Base-by-base conservation (phyloP, 2,329 filamentous ascomycete genomes). In the Xylaria sp. region DNA sequence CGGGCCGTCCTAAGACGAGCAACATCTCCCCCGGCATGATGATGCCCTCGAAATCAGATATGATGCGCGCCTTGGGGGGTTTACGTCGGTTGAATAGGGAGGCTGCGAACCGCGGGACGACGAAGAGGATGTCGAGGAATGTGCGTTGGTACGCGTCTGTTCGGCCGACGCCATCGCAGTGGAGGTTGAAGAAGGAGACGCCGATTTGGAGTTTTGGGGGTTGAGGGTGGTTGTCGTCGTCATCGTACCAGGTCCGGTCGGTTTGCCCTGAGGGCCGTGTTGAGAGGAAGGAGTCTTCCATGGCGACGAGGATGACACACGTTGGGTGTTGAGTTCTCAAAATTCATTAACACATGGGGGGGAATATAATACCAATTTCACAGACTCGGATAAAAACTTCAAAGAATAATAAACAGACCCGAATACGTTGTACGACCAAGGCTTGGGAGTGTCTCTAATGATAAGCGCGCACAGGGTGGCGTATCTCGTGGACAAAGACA, bases 1-100 rank as follows among this genome's bases (percentile, higher is more conserved):
- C 79, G 0, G 79, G 79, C n/a, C 75, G 71, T 2, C 79, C 79
- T 0, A 81, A 72, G 0, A 81, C 78, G 0, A 81, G 69, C 1
- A 79, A 66, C 72, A 81, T 78, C 59, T 81, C 78, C 9, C 78
- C 80, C 7, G 44, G 44, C 16, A 47, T 7, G 16, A 47, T 47
- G 11, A 47, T n/a, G 44, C 44, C 44, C 4, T 47, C 44, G 16
- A 47, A 47, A 7, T 47, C 44, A 11, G 13, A 18, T 7, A 47
- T n/a, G 44, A 47, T 47, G 3, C 37, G 37, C 9, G 37, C 37
- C 37, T 42, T 9, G 8, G 8, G 37, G 5, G 9, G 37, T 42
- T 13, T 42, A 13, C 11, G 8, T 13, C 7, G 8, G 37, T 8
- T 42, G 37, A 42, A 13, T 9, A 42, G 2, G 3, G 37, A 42